Conservation (phyloP, 768 basidiomycete genomes). For the Agrocybe chaxingu region DNA sequence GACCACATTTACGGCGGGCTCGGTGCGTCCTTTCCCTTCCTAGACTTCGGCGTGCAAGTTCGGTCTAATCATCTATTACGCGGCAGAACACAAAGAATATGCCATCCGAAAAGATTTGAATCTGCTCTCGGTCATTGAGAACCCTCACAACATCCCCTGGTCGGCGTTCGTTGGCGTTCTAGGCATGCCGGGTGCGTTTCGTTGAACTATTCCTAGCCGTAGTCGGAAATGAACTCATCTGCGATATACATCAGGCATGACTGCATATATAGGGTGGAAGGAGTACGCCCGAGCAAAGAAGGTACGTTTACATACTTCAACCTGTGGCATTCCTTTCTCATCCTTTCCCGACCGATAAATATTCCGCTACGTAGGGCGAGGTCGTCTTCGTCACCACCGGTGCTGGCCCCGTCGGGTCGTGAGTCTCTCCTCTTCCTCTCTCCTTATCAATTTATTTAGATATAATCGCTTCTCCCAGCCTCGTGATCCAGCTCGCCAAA, state of each 20-base stretch:
- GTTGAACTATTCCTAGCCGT: background rate
- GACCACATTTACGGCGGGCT: constrained; percentile 33
- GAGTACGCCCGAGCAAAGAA: constrained; percentile 35
- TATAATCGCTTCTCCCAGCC: constrained; percentile 18
- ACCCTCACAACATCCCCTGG: constrained; percentile 46
- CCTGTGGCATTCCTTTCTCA: too few relatives aligned
- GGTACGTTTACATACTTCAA: constrained; percentile 18
- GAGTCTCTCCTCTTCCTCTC: constrained; percentile 16
- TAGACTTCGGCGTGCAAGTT: too few relatives aligned
- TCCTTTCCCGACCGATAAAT: too few relatives aligned
- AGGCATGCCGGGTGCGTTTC: constrained; percentile 49
- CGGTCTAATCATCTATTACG: background rate
- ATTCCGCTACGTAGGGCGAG: constrained; percentile 28
- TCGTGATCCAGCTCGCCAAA: constrained; percentile 54
- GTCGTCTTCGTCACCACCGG: constrained; percentile 36
- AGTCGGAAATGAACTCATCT: background rate
- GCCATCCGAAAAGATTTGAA: constrained; percentile 21
- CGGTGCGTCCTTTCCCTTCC: constrained; percentile 13
- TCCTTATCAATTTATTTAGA: too few relatives aligned
- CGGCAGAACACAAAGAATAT: constrained; percentile 40
- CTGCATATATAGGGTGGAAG: constrained; percentile 38
- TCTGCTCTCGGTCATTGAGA: constrained; percentile 28
- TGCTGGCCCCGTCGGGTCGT: constrained; percentile 61
- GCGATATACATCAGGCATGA: constrained; percentile 24
- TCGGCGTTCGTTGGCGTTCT: constrained; percentile 44